Evolutionary conservation across 768 basidiomycete genomes (phyloP), one percentile per base, ranked within the genome.

Genomic region (Boletus sensibilis): DNA sequence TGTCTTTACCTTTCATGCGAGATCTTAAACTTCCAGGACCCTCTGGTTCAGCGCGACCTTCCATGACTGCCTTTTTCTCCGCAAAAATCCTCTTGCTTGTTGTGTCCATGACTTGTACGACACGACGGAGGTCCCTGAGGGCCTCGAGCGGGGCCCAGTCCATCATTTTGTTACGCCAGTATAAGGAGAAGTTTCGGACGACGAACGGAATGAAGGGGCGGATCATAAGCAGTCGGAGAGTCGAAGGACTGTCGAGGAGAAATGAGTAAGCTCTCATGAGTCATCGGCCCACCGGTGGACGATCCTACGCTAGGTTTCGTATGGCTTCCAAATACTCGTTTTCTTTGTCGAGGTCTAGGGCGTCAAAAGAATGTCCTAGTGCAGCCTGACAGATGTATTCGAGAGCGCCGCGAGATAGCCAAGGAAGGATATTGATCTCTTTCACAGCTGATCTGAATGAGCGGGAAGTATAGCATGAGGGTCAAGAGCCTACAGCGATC

Each of bases 321-420:
- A 77, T 64, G 1, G 72, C 69, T 8, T 67, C 57, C 14, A 67
- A 10, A 52, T 74, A 75, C 9, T 63, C 62, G 41, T 65, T 69
- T 37, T 63, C 60, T 23, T 63, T 64, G 20, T 54, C 49, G 5
- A 64, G 21, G 12, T 73, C 64, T 1, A 75, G 55, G 2, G 66
- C 68, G 14, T 70, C 57, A 48, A 77, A 70, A 4, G 65, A 66
- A 54, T 76, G 65, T 0, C 76, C 76, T 0, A 77, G 56, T 3
- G 65, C 64, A 9, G 67, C 72, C 46, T 72, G 69, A 12, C 66
- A 68, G 29, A 76, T 65, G 47, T 74, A 75, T 50, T 77, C 75
- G 14, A 77, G 59, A 23, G 76, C 70, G 8, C 62, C 67, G 1
- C 70, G 66, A 18, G 66, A 64, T 38, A 74, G 56, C 72, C 70